A percentile compares a stretch with the other conserved stretches of the same genome.
Evolutionary conservation across 78 protist genomes (phyloP).

Genomic region (Dictyostelium capitatum): DNA sequence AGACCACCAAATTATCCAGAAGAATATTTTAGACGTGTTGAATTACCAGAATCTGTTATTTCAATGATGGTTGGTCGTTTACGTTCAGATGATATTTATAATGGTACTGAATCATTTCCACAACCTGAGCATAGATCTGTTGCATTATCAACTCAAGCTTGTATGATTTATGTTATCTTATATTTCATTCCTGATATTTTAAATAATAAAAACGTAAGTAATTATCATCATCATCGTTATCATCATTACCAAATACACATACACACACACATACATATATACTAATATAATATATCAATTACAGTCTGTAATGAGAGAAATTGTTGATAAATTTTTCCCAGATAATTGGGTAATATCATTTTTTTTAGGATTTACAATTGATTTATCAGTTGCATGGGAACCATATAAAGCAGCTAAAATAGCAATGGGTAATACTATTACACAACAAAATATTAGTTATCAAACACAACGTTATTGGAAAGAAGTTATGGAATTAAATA

Average conservation of each 20-base stretch:
- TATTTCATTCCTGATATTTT: constrained; percentile 96
- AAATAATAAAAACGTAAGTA: constrained; percentile 55
- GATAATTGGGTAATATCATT: constrained; percentile 98
- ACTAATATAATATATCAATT: not conserved
- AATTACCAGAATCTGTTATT: constrained; percentile 82
- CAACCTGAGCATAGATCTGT: constrained; percentile 97
- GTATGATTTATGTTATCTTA: constrained; percentile 96
- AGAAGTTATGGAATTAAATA: constrained; percentile 47
- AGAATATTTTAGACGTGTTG: constrained; percentile 87
- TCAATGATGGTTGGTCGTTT: constrained; percentile 94
- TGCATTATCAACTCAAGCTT: constrained; percentile 97
- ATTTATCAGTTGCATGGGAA: constrained; percentile 94
- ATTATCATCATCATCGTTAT: too few relatives aligned
- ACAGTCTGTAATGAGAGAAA: constrained; percentile 96
- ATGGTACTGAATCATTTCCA: constrained; percentile 92
- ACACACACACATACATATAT: not conserved
- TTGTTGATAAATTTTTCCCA: constrained; percentile 97
- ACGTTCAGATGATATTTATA: constrained; percentile 97
- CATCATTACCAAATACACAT: not conserved
- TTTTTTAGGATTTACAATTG: constrained; percentile 97
- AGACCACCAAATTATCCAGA: constrained; percentile 95
- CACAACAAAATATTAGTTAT: constrained; percentile 21
- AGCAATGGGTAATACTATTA: constrained; percentile 94
- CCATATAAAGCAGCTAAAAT: constrained; percentile 94
- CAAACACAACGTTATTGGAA: constrained; percentile 66